A percentile compares a stretch with the other conserved stretches of the same genome.
phyloP scores from a whole-genome alignment of 495 filamentous ascomycete genomes.

The Aspergillus steynii region DNA sequence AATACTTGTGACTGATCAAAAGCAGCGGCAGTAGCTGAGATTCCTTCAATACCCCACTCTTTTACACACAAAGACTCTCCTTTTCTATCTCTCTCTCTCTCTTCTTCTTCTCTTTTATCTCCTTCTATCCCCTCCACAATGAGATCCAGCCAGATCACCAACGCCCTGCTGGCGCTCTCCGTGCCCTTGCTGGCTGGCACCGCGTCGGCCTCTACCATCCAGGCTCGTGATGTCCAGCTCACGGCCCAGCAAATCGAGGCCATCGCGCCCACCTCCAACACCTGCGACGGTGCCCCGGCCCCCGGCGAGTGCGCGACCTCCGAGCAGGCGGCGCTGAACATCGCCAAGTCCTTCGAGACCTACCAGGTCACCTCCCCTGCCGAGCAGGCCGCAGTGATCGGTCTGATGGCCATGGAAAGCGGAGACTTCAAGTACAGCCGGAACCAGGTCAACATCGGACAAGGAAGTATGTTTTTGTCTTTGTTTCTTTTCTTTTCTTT shows the following conservation, averaged over 20 bases:
- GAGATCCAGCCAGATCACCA: constrained; percentile 1
- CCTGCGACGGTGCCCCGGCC: constrained; percentile 22
- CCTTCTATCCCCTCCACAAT: constrained; percentile 1
- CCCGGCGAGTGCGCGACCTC: constrained; percentile 67
- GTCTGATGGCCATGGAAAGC: constrained; percentile 68
- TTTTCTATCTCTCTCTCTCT: constrained; percentile 1
- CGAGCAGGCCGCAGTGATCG: constrained; percentile 64
- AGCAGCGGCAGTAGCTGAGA: neutral
- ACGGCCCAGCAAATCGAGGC: constrained; percentile 47
- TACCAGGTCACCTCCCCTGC: constrained; percentile 55
- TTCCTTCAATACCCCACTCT: neutral
- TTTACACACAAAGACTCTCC: neutral
- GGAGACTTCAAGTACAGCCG: constrained; percentile 66
- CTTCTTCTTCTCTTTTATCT: neutral
- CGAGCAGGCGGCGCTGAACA: constrained; percentile 57
- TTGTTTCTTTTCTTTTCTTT: neutral
- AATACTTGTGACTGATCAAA: neutral
- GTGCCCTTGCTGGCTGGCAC: constrained; percentile 18
- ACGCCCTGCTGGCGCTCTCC: constrained; percentile 18
- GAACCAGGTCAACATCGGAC: constrained; percentile 61
- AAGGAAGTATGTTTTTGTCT: constrained; percentile 59
- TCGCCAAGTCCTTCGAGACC: constrained; percentile 53
- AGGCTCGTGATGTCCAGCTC: constrained; percentile 12
- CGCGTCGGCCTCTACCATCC: constrained; percentile 5
- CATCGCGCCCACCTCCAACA: constrained; percentile 46